Evolutionary conservation across 176 grass and related monocot species (phyloP), one percentile per base, ranked within the genome.

Genomic region (Eragrostis nindensis): DNA sequence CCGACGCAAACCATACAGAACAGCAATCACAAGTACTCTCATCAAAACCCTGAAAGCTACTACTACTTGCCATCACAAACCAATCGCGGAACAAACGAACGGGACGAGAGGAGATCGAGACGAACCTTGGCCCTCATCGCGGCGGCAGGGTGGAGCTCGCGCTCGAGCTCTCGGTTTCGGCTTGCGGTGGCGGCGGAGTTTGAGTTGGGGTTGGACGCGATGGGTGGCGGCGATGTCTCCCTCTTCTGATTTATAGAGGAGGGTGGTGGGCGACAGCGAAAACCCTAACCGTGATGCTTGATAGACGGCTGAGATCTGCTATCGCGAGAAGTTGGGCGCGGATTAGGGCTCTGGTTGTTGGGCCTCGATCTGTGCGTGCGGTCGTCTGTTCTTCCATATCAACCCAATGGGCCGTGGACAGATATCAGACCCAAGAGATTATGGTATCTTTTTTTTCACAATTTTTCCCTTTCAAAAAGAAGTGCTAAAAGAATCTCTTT

Each of bases 101-200:
- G 22, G 0, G 7, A 3, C 7, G 29, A 8, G 0, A 11, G 36
- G 3, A 3, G 24, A 48, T 13, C 5, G 16, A 9, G 2, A 21
- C 73, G 5, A 67, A 89, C 87, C 87, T 89, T 89, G 73, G 87
- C 87, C 87, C 87, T 82, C 87, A 89, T 89, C 66, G 78, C 87
- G 59, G 40, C 40, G 77, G 38, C 2, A 15, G 46, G 68, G 18
- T 4, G 18, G 17, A 64, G 16, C 61, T 45, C 47, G 38, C 5
- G 39, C 4, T 9, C 50, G 26, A 49, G 63, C n/a, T n/a, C n/a
- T n/a, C n/a, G n/a, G n/a, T n/a, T n/a, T n/a, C n/a, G n/a, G n/a
- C 39, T 76, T 11, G 73, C 57, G 65, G 66, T 66, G 76, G 70
- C 19, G 1, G 59, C 1, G 8, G 16, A 40, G 5, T 38, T 44